These are phyloP conservation scores for Ustilago tritici DNA, from an alignment of 1,284 basidiomycete genomes.

Conservation along the genomic window DNA sequence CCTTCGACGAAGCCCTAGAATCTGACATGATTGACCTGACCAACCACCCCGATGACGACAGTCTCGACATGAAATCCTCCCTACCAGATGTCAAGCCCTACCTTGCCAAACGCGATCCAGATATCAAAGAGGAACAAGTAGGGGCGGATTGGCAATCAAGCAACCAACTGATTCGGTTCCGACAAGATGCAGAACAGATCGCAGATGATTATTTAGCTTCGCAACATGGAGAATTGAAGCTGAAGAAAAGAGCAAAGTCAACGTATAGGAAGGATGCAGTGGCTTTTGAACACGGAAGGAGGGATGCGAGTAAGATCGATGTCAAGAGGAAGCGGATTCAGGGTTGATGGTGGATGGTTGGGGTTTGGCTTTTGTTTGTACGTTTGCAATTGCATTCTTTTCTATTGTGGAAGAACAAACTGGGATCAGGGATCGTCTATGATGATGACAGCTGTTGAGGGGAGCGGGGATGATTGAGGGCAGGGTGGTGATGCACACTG, in stretches of 20 bases:
- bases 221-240: conserved; percentile 37
- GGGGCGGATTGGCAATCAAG: conserved; percentile 39
- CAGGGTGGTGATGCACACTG: neutral
- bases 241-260: conserved; percentile 34
- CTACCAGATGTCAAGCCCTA: neutral
- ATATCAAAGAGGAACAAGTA: neutral
- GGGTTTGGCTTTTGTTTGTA: too few relatives aligned
- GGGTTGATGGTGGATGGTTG: neutral
- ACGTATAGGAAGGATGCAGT: conserved; percentile 30
- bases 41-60: neutral
- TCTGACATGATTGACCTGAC: conserved; percentile 27
- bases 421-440: too few relatives aligned
- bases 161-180: conserved; percentile 48
- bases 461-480: neutral
- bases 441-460: neutral
- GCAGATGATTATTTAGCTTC: conserved; percentile 50
- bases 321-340: conserved; percentile 51
- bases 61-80: conserved; percentile 2
- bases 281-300: conserved; percentile 45
- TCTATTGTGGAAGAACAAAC: too few relatives aligned
- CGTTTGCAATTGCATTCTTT: too few relatives aligned
- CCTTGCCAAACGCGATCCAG: conserved; percentile 9
- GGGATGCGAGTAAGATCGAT: conserved; percentile 52
- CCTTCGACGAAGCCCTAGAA: conserved; percentile 33
- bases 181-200: conserved; percentile 50